Conservation (phyloP, 805 yeast genomes). For the Clavispora vitiphila region DNA sequence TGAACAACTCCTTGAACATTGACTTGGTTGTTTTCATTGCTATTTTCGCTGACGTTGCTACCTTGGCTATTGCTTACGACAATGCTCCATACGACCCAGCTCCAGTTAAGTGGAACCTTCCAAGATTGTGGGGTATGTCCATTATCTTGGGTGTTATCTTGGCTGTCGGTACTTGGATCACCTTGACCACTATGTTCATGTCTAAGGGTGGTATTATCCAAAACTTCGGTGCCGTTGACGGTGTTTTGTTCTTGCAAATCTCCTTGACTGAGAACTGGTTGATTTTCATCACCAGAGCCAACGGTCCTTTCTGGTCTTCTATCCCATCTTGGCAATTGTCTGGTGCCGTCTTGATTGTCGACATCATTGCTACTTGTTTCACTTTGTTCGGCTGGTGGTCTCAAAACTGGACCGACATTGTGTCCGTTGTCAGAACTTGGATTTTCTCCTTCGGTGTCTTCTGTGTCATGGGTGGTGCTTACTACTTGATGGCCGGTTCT, state of each 20-base stretch:
- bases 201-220: conserved; percentile 91
- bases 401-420: conserved; percentile 95
- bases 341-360: conserved; percentile 90
- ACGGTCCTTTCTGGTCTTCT: conserved; percentile 98
- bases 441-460: conserved; percentile 94
- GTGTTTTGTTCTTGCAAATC: conserved; percentile 90
- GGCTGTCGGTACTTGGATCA: conserved; percentile 92
- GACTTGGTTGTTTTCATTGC: conserved; percentile 94
- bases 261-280: conserved; percentile 96
- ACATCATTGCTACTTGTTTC: conserved; percentile 88
- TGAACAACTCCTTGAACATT: conserved; percentile 81
- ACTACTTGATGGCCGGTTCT: conserved; percentile 86
- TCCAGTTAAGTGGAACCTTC: conserved; percentile 96
- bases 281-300: conserved; percentile 94
- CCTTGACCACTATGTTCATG: conserved; percentile 89
- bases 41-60: conserved; percentile 95
- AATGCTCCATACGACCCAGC: conserved; percentile 90
- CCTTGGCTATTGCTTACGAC: conserved; percentile 95
- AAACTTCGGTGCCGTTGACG: conserved; percentile 91
- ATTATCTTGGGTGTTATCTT: conserved; percentile 77
- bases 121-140: conserved; percentile 97
- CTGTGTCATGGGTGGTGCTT: conserved; percentile 95
- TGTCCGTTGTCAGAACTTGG: conserved; percentile 92
- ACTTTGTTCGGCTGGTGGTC: conserved; percentile 96
- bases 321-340: conserved; percentile 94